A percentile compares a stretch with the other conserved stretches of the same genome.
phyloP scores from a whole-genome alignment of 1,284 basidiomycete species.

The Vanrija pseudolonga region DNA sequence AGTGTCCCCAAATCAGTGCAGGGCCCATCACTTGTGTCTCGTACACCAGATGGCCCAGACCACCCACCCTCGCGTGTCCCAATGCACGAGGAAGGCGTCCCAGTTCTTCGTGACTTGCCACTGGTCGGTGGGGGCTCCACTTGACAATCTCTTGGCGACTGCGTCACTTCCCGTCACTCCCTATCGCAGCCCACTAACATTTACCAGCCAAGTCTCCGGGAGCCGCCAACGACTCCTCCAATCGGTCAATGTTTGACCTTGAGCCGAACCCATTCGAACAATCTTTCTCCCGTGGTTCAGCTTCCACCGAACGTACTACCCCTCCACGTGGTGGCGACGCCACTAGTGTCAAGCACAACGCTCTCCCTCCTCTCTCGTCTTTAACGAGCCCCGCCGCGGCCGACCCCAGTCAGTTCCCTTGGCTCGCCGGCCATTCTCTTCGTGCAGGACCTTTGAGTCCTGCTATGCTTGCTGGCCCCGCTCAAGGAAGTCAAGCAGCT shows the following conservation, averaged over 20 bases:
- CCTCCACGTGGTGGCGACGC: slow-evolving; percentile 50
- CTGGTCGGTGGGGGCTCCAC: background rate
- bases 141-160: too few species aligned
- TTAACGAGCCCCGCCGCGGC: slow-evolving; percentile 70
- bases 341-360: slow-evolving; percentile 47
- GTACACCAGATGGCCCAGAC: too few species aligned
- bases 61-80: background rate
- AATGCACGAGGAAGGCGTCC: background rate
- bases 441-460: slow-evolving; percentile 87
- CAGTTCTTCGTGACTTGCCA: too few species aligned
- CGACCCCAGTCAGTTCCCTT: slow-evolving; percentile 64
- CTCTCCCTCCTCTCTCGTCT: slow-evolving; percentile 80
- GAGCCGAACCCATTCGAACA: slow-evolving; percentile 97
- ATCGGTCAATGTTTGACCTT: slow-evolving; percentile 52
- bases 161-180: background rate
- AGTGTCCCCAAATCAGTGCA: background rate
- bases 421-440: slow-evolving; percentile 65
- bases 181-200: background rate
- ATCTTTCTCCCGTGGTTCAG: slow-evolving; percentile 67
- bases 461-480: slow-evolving; percentile 87
- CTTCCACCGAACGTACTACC: slow-evolving; percentile 51
- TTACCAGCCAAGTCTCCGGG: slow-evolving; percentile 8
- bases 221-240: slow-evolving; percentile 7
- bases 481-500: slow-evolving; percentile 10
- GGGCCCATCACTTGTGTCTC: background rate